These are phyloP conservation scores for Asterophora lycoperdoides DNA, from an alignment of 768 basidiomycete species.

Conservation along the genomic window DNA sequence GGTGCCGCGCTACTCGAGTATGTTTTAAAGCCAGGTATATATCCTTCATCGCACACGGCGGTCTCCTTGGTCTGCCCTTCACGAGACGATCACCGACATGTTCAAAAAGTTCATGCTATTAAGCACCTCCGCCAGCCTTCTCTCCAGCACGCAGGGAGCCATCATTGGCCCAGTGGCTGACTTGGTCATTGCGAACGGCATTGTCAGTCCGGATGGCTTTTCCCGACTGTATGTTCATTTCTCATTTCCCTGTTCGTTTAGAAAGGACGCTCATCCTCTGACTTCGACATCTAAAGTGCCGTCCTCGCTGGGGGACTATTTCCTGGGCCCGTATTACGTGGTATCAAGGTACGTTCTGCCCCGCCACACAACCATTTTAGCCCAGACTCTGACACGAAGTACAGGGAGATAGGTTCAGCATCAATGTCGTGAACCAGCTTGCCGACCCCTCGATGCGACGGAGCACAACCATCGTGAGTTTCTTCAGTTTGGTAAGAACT, in stretches of 20 bases:
- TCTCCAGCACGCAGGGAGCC: conserved; percentile 2
- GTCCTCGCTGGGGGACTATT: conserved; percentile 19
- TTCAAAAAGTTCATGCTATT: no score
- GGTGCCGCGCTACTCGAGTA: no score
- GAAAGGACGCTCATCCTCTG: background rate
- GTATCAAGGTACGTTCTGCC: conserved; percentile 20
- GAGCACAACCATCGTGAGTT: conserved; percentile 3
- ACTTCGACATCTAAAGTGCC: conserved; percentile 12
- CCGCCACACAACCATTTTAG: background rate
- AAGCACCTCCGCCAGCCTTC: no score
- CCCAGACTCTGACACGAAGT: background rate
- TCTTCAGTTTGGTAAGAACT: background rate
- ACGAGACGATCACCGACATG: no score
- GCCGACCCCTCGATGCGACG: conserved; percentile 15
- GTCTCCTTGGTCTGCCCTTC: no score
- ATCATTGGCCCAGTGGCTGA: conserved; percentile 24
- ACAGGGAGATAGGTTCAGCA: conserved; percentile 15
- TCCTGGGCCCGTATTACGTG: conserved; percentile 24
- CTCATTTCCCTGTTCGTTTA: background rate
- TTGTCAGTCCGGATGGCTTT: conserved; percentile 47
- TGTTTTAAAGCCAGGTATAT: no score
- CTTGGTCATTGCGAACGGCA: conserved; percentile 35
- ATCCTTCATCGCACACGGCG: no score
- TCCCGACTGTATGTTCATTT: conserved; percentile 29
- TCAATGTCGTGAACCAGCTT: conserved; percentile 16